phyloP scores from a whole-genome alignment of 306 rosid genomes.

The Arachis stenosperma region DNA sequence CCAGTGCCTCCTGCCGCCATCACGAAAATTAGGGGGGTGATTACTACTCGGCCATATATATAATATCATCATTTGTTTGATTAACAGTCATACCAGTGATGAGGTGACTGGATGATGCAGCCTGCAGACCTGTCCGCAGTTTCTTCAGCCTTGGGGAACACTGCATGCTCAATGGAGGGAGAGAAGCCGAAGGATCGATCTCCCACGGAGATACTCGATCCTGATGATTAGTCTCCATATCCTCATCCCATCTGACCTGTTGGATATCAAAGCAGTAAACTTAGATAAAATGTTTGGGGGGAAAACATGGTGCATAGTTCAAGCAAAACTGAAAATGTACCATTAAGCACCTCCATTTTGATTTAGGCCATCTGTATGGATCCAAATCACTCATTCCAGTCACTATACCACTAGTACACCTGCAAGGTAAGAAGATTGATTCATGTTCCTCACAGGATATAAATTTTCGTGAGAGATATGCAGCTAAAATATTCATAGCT shows the following conservation, averaged over 20 bases:
- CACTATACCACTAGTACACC: conserved; percentile 81
- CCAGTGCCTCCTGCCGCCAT: conserved; percentile 66
- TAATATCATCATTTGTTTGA: conserved; percentile 7
- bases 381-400: conserved; percentile 84
- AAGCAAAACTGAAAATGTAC: conserved; percentile 49
- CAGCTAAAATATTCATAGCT: conserved; percentile 18
- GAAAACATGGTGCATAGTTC: conserved; percentile 24
- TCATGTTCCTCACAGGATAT: conserved; percentile 32
- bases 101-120: conserved; percentile 56
- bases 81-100: conserved; percentile 54
- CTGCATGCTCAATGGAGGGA: conserved; percentile 85
- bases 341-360: conserved; percentile 97
- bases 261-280: conserved; percentile 24
- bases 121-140: conserved; percentile 80
- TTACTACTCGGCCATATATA: conserved; percentile 15
- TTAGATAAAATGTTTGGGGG: background rate
- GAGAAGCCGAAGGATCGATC: conserved; percentile 83
- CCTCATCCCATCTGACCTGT: conserved; percentile 97
- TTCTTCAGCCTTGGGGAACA: conserved; percentile 92
- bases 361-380: conserved; percentile 87
- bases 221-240: conserved; percentile 62
- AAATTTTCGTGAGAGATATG: conserved; percentile 9
- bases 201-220: conserved; percentile 94
- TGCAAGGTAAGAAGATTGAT: conserved; percentile 49
- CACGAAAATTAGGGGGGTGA: conserved; percentile 20